Evolutionary conservation across 225 moss, liverwort and hornwort species (phyloP).

Genomic region (Pleurozium schreberi): DNA sequence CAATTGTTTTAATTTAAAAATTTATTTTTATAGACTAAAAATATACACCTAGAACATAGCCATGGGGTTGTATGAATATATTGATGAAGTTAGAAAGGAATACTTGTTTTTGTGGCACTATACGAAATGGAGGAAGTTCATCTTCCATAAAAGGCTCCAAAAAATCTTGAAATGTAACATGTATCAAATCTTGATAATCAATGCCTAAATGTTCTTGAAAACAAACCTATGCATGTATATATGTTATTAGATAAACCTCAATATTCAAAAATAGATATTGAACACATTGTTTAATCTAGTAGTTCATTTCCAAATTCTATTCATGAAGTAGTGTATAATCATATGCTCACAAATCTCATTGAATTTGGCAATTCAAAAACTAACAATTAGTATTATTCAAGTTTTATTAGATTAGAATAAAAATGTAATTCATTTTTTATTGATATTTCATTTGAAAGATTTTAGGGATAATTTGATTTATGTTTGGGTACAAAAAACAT

Average conservation of each 20-base stretch:
- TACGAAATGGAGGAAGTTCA: conserved; percentile 11
- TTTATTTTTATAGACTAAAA: too few species aligned
- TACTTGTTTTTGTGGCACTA: conserved; percentile 43
- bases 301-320: neutral
- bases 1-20: neutral
- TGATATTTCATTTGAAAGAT: neutral
- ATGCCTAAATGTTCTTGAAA: conserved; percentile 58
- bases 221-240: neutral
- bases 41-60: neutral
- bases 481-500: neutral
- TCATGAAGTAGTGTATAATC: neutral
- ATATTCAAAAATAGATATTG: neutral
- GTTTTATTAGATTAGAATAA: neutral
- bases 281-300: neutral
- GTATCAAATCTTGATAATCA: conserved; percentile 42
- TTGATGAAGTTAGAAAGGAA: neutral
- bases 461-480: neutral
- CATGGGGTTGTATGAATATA: too few species aligned
- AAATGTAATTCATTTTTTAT: too few species aligned
- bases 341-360: too few species aligned
- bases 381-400: neutral
- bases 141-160: conserved; percentile 17
- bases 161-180: conserved; percentile 53
- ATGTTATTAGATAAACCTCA: too few species aligned
- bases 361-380: neutral